A percentile compares a stretch with the other conserved stretches of the same genome.
Evolutionary conservation across 345 rosid species (phyloP).

Genomic region (Corchorus capsularis): DNA sequence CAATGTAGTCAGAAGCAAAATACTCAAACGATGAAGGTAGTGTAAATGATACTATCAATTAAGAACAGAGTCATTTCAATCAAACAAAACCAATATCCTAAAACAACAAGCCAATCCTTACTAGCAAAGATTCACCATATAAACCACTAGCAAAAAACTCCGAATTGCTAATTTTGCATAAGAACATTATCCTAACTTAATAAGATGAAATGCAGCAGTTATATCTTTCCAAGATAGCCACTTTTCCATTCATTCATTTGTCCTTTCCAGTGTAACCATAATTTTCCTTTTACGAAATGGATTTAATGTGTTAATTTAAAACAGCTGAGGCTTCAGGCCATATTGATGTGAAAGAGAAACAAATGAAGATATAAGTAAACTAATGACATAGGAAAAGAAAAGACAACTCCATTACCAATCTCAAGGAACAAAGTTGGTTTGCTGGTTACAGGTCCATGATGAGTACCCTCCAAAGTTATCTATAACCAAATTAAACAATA

Average conservation of each 20-base stretch:
- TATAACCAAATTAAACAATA: conserved; percentile 30
- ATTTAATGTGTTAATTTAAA: not conserved
- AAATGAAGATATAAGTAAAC: not conserved
- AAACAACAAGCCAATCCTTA: not conserved
- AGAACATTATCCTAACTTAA: not conserved
- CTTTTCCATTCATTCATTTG: not conserved
- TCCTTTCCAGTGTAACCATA: not conserved
- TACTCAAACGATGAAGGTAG: not conserved
- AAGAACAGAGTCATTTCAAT: not conserved
- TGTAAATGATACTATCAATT: not conserved
- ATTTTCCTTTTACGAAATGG: not conserved
- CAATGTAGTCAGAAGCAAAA: not conserved
- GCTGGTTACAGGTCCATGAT: conserved; percentile 85
- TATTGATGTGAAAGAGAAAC: not conserved
- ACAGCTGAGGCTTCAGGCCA: not conserved
- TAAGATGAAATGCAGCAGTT: not conserved
- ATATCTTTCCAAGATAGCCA: not conserved
- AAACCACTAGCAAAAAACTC: not conserved
- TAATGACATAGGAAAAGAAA: too few relatives aligned
- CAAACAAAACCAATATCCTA: not conserved
- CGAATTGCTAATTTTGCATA: not conserved
- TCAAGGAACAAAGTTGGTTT: conserved; percentile 90
- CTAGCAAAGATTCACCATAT: not conserved
- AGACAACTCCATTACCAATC: conserved; percentile 51
- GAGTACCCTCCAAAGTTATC: conserved; percentile 94